phyloP scores from a whole-genome alignment of 2,329 filamentous ascomycete genomes.

The Sporothrix schenckii region DNA sequence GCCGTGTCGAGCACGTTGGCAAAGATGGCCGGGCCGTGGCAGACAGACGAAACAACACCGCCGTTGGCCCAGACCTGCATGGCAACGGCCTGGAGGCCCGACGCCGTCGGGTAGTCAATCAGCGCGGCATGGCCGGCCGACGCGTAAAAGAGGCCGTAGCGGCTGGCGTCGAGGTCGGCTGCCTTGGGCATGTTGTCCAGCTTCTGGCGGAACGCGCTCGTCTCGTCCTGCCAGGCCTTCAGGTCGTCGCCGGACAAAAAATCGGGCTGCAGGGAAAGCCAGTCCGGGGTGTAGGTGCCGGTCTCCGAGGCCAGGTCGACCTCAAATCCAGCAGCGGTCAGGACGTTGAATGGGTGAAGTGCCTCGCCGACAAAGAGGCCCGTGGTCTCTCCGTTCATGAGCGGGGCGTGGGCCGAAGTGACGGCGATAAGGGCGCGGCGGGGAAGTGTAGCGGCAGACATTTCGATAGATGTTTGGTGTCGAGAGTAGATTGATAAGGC shows the following conservation, averaged over 20 bases:
- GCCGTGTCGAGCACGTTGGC: conserved; percentile 41
- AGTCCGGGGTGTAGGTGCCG: conserved; percentile 49
- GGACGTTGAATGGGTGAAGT: conserved; percentile 53
- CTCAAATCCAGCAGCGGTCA: conserved; percentile 50
- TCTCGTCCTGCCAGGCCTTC: conserved; percentile 49
- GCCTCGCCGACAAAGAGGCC: conserved; percentile 54
- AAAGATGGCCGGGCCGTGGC: conserved; percentile 48
- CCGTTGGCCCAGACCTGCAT: conserved; percentile 46
- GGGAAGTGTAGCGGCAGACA: conserved; percentile 41
- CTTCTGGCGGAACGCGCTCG: conserved; percentile 51
- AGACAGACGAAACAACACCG: conserved; percentile 49
- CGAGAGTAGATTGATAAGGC: neutral
- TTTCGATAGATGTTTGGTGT: neutral
- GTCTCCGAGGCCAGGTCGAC: conserved; percentile 53
- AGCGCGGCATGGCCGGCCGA: conserved; percentile 51
- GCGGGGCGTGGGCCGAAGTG: conserved; percentile 48
- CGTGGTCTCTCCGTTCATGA: conserved; percentile 47
- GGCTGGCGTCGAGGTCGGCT: conserved; percentile 41
- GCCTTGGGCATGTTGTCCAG: conserved; percentile 49
- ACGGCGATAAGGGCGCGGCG: conserved; percentile 49
- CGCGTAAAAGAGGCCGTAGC: conserved; percentile 49
- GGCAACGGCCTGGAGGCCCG: conserved; percentile 47
- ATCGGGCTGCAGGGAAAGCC: conserved; percentile 49
- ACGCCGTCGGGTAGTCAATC: conserved; percentile 52
- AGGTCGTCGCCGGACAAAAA: conserved; percentile 49